Conservation (phyloP, 768 basidiomycete species). For the Termitomyces sp. region DNA sequence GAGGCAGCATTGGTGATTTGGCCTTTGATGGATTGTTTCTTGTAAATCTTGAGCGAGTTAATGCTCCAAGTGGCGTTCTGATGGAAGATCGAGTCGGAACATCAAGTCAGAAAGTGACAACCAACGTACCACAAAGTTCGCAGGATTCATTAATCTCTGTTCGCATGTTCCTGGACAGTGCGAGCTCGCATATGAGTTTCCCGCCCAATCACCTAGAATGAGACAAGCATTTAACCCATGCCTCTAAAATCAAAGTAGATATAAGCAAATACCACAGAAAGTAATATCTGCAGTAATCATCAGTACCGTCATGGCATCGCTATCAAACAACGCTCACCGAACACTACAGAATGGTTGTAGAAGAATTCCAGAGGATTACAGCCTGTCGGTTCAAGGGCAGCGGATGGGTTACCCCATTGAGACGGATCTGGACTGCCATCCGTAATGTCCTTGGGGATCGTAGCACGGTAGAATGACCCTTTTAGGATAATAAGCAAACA, state of each 20-base stretch:
- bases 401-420: conserved; percentile 65
- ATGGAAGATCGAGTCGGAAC: neutral
- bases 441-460: conserved; percentile 63
- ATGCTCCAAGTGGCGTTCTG: conserved; percentile 82
- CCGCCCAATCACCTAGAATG: conserved; percentile 72
- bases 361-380: conserved; percentile 62
- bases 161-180: conserved; percentile 73
- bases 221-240: neutral
- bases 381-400: conserved; percentile 42
- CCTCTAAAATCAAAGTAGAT: neutral
- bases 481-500: conserved; percentile 1
- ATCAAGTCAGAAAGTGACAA: neutral
- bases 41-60: conserved; percentile 73
- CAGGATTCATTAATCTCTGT: conserved; percentile 56
- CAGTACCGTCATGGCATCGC: neutral
- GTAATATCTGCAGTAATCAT: conserved; percentile 50
- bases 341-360: conserved; percentile 65
- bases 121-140: conserved; percentile 61
- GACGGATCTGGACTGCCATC: conserved; percentile 59
- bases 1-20: conserved; percentile 20
- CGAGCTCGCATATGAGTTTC: conserved; percentile 70
- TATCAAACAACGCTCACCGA: conserved; percentile 30
- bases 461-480: conserved; percentile 84
- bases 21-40: conserved; percentile 44
- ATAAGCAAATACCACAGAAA: conserved; percentile 63